Conservation (phyloP, 495 filamentous ascomycete genomes). For the Chaetomium tenue region DNA sequence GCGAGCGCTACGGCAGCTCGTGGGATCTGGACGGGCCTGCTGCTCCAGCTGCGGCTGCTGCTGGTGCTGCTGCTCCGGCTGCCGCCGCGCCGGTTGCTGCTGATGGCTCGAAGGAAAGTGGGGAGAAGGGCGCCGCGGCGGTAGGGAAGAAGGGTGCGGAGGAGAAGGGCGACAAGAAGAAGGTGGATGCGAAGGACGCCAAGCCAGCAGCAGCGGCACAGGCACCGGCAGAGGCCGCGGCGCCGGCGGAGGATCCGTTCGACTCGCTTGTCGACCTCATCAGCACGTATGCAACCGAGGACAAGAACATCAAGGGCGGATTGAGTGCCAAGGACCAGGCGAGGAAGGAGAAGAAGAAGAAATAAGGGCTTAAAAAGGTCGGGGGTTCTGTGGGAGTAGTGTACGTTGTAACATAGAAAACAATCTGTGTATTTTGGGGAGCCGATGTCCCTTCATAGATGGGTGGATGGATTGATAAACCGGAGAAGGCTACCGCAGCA, state of each 20-base stretch:
- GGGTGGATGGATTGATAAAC: constrained; percentile 10
- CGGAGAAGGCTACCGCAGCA: constrained; percentile 1
- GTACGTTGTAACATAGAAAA: constrained; percentile 22
- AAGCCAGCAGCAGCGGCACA: constrained; percentile 3
- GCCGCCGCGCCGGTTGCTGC: constrained; percentile 22
- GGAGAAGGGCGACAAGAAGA: constrained; percentile 24
- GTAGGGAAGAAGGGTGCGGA: background rate
- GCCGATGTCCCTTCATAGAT: background rate
- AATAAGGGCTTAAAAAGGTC: constrained; percentile 20
- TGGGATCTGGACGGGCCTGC: constrained; percentile 59
- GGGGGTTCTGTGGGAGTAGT: constrained; percentile 1
- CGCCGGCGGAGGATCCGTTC: constrained; percentile 31
- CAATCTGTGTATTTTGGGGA: constrained; percentile 11
- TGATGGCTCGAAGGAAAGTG: constrained; percentile 29
- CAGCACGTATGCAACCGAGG: constrained; percentile 55
- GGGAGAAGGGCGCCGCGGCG: background rate
- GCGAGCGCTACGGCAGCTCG: constrained; percentile 74
- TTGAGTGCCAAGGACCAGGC: constrained; percentile 35
- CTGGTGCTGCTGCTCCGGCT: constrained; percentile 18
- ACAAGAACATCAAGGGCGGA: constrained; percentile 27
- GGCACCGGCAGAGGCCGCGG: constrained; percentile 28
- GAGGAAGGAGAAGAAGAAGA: constrained; percentile 37
- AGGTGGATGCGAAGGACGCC: constrained; percentile 34
- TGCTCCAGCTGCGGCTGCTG: constrained; percentile 26
- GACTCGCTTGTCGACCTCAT: constrained; percentile 71